Evolutionary conservation across 345 rosid species (phyloP).

Genomic region (Populus euphratica): DNA sequence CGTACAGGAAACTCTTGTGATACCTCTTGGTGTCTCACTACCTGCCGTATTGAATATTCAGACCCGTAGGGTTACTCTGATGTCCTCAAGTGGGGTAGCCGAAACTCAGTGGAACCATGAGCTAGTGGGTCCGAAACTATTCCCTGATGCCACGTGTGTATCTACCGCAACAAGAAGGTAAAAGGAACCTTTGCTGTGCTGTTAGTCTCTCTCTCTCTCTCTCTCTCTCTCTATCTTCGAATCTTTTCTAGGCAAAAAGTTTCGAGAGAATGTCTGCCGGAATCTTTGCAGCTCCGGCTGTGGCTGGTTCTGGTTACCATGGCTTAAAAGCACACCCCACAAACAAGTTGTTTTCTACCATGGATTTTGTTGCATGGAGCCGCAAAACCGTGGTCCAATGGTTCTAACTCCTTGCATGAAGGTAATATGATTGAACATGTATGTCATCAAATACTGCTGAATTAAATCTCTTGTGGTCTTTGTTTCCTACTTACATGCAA

Average conservation of each 20-base stretch:
- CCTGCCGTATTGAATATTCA: neutral
- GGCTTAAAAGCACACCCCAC: constrained; percentile 34
- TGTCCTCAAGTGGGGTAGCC: neutral
- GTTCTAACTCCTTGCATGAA: constrained; percentile 59
- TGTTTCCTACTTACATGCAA: neutral
- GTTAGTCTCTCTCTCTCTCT: neutral
- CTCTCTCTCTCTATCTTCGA: neutral
- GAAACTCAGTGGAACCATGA: neutral
- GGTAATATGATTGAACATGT: constrained; percentile 26
- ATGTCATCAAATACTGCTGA: neutral
- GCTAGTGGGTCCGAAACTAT: constrained; percentile 6
- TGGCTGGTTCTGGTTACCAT: constrained; percentile 25
- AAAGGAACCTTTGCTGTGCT: neutral
- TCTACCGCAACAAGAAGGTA: neutral
- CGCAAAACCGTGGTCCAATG: constrained; percentile 48
- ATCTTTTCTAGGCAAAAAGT: neutral
- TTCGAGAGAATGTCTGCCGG: constrained; percentile 43
- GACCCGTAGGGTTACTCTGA: neutral
- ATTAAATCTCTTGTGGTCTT: neutral
- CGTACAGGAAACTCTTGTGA: neutral
- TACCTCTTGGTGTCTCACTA: neutral
- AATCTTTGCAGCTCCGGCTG: constrained; percentile 33
- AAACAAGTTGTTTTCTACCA: constrained; percentile 26
- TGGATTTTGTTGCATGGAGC: constrained; percentile 41
- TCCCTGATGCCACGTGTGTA: neutral